Evolutionary conservation across 208 protist species (phyloP).

Genomic region (Crithidia expoeki): DNA sequence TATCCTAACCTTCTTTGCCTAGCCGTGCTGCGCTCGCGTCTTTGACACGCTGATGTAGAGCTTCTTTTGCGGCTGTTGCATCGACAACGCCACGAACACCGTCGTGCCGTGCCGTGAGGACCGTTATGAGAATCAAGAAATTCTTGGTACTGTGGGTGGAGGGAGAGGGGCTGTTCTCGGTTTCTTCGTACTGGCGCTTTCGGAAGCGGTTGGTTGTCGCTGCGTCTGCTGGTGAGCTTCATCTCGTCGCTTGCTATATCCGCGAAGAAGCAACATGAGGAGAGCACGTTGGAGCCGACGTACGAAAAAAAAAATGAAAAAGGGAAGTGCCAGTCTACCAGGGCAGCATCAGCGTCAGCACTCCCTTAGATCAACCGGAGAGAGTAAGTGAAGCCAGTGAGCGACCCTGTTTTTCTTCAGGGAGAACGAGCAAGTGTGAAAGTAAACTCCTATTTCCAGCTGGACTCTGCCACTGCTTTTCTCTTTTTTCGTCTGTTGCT

Average conservation of each 20-base stretch:
- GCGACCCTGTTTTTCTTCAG: not conserved
- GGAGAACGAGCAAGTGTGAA: not conserved
- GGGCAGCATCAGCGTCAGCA: slow-evolving; percentile 6
- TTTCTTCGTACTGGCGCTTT: slow-evolving; percentile 4
- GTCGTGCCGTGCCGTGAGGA: not conserved
- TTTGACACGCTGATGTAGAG: slow-evolving; percentile 5
- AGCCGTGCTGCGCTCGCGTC: not conserved
- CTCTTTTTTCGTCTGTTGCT: too few species aligned
- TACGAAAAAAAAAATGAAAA: not conserved
- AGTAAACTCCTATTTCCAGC: too few species aligned
- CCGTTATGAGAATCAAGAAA: not conserved
- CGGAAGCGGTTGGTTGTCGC: slow-evolving; percentile 1
- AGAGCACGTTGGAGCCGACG: slow-evolving; percentile 6
- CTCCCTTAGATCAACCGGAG: slow-evolving; percentile 2
- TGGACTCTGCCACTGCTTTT: too few species aligned
- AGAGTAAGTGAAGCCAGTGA: not conserved
- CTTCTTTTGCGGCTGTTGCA: slow-evolving; percentile 1
- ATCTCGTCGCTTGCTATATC: not conserved
- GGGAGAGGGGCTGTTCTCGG: too few species aligned
- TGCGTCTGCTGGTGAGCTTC: not conserved
- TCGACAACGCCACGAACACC: not conserved
- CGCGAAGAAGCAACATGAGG: not conserved
- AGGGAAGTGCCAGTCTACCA: not conserved
- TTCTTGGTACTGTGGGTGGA: slow-evolving; percentile 9
- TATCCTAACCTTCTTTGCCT: not conserved